Evolutionary conservation across 805 yeast genomes (phyloP).

Genomic region (Cyberlindnera saturnus): DNA sequence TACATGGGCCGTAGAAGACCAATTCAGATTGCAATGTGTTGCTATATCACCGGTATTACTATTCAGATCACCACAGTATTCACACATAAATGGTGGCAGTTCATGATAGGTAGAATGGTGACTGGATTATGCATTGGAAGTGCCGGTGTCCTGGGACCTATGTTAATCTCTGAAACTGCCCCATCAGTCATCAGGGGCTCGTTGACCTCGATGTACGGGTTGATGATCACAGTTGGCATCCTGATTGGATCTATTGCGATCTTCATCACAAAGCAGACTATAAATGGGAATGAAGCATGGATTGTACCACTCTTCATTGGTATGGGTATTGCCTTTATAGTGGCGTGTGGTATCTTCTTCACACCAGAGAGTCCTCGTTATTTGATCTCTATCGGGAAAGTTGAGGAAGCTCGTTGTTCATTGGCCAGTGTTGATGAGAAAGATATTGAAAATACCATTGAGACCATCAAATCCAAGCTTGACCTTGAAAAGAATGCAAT

Average conservation of each 20-base stretch:
- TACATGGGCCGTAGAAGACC: constrained; percentile 55
- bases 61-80: constrained; percentile 49
- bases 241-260: constrained; percentile 60
- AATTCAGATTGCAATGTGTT: constrained; percentile 44
- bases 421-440: constrained; percentile 42
- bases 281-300: constrained; percentile 48
- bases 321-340: constrained; percentile 34
- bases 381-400: constrained; percentile 40
- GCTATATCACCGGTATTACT: constrained; percentile 53
- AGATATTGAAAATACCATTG: constrained; percentile 27
- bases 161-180: constrained; percentile 62
- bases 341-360: constrained; percentile 53
- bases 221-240: constrained; percentile 60
- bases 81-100: constrained; percentile 50
- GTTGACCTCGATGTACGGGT: constrained; percentile 57
- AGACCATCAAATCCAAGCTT: constrained; percentile 3
- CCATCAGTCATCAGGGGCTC: constrained; percentile 65
- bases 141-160: constrained; percentile 65
- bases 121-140: constrained; percentile 75
- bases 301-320: constrained; percentile 59
- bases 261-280: constrained; percentile 40
- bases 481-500: constrained; percentile 7
- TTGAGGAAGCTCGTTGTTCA: constrained; percentile 49
- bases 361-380: constrained; percentile 69
- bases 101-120: constrained; percentile 56